Percentiles rank a stretch among this genome's conserved stretches.
Evolutionary conservation across 345 rosid genomes (phyloP).

Genomic region (Citrus mangshanensis): DNA sequence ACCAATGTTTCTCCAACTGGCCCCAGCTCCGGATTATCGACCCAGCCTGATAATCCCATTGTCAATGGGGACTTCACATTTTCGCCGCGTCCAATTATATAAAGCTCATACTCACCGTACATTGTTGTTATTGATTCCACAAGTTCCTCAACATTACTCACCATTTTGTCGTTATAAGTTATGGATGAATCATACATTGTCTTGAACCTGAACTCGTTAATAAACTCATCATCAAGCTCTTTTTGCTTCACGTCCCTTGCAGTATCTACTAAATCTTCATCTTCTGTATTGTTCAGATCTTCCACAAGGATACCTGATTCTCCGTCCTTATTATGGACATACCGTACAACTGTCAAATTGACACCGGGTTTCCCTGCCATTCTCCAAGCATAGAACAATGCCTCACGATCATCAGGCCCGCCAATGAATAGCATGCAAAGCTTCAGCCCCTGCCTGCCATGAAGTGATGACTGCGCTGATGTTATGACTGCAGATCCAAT

Average conservation of each 20-base stretch:
- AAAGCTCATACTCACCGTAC: conserved; percentile 25
- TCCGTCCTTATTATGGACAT: conserved; percentile 11
- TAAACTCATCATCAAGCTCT: conserved; percentile 30
- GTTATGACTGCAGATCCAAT: background rate
- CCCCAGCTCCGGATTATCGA: conserved; percentile 30
- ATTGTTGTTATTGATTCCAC: conserved; percentile 5
- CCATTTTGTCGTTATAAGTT: conserved; percentile 21
- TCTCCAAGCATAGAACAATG: conserved; percentile 28
- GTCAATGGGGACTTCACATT: conserved; percentile 20
- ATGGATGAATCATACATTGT: conserved; percentile 27
- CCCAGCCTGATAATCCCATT: conserved; percentile 29
- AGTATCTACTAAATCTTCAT: background rate
- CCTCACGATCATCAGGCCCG: conserved; percentile 42
- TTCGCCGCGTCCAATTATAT: conserved; percentile 31
- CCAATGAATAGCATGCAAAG: conserved; percentile 32
- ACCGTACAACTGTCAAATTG: conserved; percentile 22
- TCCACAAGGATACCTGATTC: background rate
- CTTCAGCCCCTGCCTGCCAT: background rate
- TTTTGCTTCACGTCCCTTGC: conserved; percentile 19
- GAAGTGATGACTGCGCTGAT: background rate
- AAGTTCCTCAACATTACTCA: conserved; percentile 17
- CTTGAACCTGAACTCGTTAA: conserved; percentile 37
- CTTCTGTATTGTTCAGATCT: background rate
- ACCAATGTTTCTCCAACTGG: conserved; percentile 27
- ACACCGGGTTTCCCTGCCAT: conserved; percentile 26